Base-by-base conservation (phyloP, 1,284 basidiomycete species). In the Pseudozyma sp. region DNA sequence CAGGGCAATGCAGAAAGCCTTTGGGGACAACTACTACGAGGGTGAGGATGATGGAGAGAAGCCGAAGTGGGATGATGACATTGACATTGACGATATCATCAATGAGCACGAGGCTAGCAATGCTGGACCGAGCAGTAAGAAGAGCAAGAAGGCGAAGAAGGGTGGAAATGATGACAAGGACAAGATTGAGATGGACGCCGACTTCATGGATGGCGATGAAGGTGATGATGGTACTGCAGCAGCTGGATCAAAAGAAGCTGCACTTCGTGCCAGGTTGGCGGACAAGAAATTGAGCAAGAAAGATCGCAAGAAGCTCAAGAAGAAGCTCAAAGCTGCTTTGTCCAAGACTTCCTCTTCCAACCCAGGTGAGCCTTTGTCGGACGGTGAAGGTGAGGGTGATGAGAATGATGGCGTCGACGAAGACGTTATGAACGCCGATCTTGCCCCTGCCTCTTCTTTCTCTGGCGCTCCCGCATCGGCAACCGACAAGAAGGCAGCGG, bases 41-140 rank as follows among this genome's bases (percentile, higher is more conserved):
- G 65, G 48, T 2, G 67, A 63, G 13, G 78, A 78, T 10, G 77
- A 76, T 11, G 70, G 50, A 11, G 88, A 43, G 69, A 95, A 96
- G 86, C 95, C 95, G 5, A 86, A 86, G 0, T 97, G 94, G 94
- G 91, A 93, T 36, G 92, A 95, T 70, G 93, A 96, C 70, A 91
- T 95, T 69, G 90, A 94, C 74, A 90, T 95, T 61, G 88, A 88
- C 10, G 91, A 93, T 79, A 90, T 95, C 56, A 83, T 87, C 12
- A 87, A 86, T 10, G 86, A 87, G 31, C 87, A 88, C 36, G 81
- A 85, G 25, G 80, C 65, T 16, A 58, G 21, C 18, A 57, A 48
- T 48, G 69, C 87, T 65, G 85, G 86, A 63, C 86, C 85, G 70
- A 88, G 86, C 75, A 86, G 86, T 74, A 86, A 85, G 75, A 90